Base-by-base conservation (phyloP, 345 rosid species). In the Populus ilicifolia region DNA sequence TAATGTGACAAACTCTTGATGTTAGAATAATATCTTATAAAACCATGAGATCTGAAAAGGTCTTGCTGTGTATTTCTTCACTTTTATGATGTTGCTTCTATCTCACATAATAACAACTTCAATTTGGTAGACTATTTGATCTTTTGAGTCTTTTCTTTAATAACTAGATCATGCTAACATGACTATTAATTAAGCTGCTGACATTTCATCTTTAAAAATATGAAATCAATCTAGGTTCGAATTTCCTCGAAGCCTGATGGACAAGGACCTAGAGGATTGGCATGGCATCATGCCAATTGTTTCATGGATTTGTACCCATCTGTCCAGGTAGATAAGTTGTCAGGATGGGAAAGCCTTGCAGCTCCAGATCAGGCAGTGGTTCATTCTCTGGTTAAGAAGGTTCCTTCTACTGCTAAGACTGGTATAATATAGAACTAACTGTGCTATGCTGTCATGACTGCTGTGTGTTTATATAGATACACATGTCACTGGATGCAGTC, bases 241-340 rank as follows among this genome's bases (percentile, higher is more conserved):
- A 75, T 93, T 80, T 93, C 89, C 66, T 78, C 89, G 56, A 46
- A 46, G 16, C 52, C 18, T 46, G 52, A 46, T 46, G 52, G 52
- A 46, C 52, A 46, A 46, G 89, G 89, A 78, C 77, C 86, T 68
- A 96, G 73, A 87, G 94, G 91, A 75, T 61, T 92, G 79, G 84
- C 88, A 35, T 96, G 99, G 99, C 89, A 96, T 77, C 98, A 93
- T 80, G 96, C 92, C 27, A 88, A 83, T 69, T 96, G 99, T 83
- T 89, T 90, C 83, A 75, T 89, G 76, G 87, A 87, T 13, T 81
- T 79, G 82, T 74, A 84, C 73, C 85, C 94, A 27, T 88, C 93
- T 75, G 78, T 86, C 70, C 80, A 86, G 78, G 83, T 87, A 81
- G 89, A 90, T 70, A 93, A 89, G 80, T 79, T 93, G 84, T 71